A percentile compares a stretch with the other conserved stretches of the same genome.
Conservation (phyloP, 306 rosid species). For the Fragaria nilgerrensis region DNA sequence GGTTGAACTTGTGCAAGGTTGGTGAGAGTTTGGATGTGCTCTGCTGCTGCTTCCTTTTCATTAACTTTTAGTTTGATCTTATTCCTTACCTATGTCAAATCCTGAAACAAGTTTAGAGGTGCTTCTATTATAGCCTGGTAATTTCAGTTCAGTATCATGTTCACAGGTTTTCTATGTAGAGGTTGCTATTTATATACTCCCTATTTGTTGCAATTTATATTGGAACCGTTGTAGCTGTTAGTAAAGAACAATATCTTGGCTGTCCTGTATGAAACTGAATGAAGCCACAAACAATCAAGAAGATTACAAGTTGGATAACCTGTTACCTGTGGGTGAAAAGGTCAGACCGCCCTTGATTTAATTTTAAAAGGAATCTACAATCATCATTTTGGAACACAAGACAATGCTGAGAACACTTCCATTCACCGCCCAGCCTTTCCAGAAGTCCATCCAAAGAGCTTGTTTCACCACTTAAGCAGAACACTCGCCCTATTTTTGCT, state of each 20-base stretch:
- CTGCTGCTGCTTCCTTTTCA: neutral
- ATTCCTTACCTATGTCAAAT: neutral
- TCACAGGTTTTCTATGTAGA: neutral
- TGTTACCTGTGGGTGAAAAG: too few relatives aligned
- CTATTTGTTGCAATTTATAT: neutral
- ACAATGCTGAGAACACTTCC: too few relatives aligned
- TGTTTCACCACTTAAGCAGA: too few relatives aligned
- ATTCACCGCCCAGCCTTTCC: too few relatives aligned
- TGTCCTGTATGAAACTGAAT: neutral
- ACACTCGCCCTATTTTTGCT: too few relatives aligned
- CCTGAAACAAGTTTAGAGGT: neutral
- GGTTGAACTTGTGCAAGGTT: neutral
- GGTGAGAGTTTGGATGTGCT: neutral
- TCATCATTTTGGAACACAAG: too few relatives aligned
- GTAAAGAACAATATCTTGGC: neutral
- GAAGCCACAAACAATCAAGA: neutral
- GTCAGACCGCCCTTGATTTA: too few relatives aligned
- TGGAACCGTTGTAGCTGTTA: neutral
- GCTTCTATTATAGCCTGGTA: neutral
- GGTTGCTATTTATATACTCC: neutral
- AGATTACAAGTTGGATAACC: too few relatives aligned
- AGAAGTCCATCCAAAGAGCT: too few relatives aligned
- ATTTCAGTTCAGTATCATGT: neutral
- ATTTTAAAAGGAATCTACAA: too few relatives aligned
- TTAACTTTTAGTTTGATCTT: too few relatives aligned